phyloP scores from a whole-genome alignment of 2,329 filamentous ascomycete species.

The Cercospora sojina region DNA sequence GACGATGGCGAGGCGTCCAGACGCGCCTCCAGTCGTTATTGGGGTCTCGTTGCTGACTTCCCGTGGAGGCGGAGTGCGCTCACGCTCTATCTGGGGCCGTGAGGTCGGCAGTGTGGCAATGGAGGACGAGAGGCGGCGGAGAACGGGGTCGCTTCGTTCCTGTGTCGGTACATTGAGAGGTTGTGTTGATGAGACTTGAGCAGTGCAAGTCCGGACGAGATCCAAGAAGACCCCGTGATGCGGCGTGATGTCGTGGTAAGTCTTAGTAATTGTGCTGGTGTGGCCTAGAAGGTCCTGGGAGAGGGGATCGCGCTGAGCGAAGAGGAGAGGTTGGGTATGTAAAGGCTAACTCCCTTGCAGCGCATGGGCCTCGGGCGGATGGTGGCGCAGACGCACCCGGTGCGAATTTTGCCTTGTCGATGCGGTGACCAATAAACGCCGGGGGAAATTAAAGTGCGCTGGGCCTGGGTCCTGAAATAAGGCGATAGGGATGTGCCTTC shows the following conservation, averaged over 20 bases:
- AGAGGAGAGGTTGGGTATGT: slow-evolving; percentile 8
- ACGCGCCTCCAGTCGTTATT: slow-evolving; percentile 34
- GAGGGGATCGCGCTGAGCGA: neutral
- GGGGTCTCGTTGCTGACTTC: slow-evolving; percentile 17
- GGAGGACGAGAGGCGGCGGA: slow-evolving; percentile 35
- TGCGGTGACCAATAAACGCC: neutral
- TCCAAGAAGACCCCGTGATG: slow-evolving; percentile 17
- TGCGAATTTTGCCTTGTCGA: slow-evolving; percentile 2
- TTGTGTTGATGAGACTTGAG: slow-evolving; percentile 16
- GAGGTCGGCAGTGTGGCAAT: slow-evolving; percentile 32
- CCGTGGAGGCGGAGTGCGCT: slow-evolving; percentile 1
- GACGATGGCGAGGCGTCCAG: slow-evolving; percentile 38
- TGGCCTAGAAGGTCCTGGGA: slow-evolving; percentile 16
- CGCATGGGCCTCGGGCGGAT: slow-evolving; percentile 6
- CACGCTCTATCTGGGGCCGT: slow-evolving; percentile 29
- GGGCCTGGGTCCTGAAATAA: neutral
- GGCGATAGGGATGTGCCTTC: neutral
- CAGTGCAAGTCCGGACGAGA: slow-evolving; percentile 19
- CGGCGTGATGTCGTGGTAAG: neutral
- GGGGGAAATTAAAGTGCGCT: neutral
- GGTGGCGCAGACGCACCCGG: slow-evolving; percentile 6
- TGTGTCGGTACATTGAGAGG: slow-evolving; percentile 35
- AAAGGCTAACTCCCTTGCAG: slow-evolving; percentile 11
- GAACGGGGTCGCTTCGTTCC: slow-evolving; percentile 26
- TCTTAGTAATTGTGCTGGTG: slow-evolving; percentile 20